phyloP scores from a whole-genome alignment of 164 flowering plant species.

The Tetracentron sinense region DNA sequence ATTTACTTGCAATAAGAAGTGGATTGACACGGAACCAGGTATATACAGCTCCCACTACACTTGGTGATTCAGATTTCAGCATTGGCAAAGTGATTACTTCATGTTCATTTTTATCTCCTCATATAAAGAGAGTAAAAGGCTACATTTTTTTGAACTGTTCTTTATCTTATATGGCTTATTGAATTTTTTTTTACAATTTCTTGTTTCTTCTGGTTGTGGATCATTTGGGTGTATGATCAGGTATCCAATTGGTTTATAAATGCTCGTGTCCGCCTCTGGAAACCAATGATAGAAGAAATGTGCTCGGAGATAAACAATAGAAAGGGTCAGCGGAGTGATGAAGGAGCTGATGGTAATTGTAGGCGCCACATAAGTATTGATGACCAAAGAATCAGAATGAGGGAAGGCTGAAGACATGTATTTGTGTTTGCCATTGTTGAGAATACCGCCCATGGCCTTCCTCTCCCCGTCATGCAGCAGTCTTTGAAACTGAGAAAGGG shows the following conservation, averaged over 20 bases:
- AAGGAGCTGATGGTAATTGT: conserved; percentile 10
- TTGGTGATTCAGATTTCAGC: too few relatives aligned
- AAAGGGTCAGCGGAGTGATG: conserved; percentile 21
- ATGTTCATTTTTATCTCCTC: too few relatives aligned
- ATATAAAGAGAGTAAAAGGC: too few relatives aligned
- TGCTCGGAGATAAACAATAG: conserved; percentile 46
- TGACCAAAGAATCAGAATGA: conserved; percentile 9
- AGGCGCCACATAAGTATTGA: conserved; percentile 11
- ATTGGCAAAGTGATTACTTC: too few relatives aligned
- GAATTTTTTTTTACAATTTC: background rate
- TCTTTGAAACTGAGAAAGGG: too few relatives aligned
- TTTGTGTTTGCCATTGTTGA: too few relatives aligned
- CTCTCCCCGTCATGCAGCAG: too few relatives aligned
- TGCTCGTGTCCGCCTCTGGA: conserved; percentile 87
- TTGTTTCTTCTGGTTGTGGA: background rate
- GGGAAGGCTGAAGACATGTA: conserved; percentile 2
- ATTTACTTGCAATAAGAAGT: conserved; percentile 79
- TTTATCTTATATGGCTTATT: background rate
- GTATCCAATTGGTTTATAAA: conserved; percentile 88
- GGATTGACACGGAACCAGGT: conserved; percentile 98
- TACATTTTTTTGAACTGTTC: background rate
- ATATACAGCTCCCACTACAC: conserved; percentile 2
- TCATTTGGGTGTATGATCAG: conserved; percentile 25
- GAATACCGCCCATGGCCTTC: too few relatives aligned
- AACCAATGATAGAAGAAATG: conserved; percentile 86